Percentiles rank a stretch among this genome's conserved stretches.
These are phyloP conservation scores for Afroboletus lepidellus DNA, from an alignment of 1,284 basidiomycete species.

Conservation along the genomic window DNA sequence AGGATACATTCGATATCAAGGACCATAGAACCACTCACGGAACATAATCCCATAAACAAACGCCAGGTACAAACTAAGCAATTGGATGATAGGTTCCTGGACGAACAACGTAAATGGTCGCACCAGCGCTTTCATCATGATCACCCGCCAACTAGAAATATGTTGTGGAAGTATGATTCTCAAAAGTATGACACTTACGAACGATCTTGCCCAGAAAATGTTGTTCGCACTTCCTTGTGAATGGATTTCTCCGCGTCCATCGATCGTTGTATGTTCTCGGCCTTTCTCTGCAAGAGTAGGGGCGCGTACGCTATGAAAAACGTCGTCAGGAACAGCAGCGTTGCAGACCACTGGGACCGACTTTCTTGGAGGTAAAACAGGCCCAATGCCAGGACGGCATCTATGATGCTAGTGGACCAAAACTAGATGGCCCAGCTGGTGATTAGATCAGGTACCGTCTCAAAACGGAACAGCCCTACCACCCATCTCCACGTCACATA, in stretches of 20 bases:
- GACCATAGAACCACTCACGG: conserved; percentile 36
- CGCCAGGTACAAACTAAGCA: conserved; percentile 48
- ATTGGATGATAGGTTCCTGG: conserved; percentile 48
- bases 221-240: conserved; percentile 40
- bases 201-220: conserved; percentile 43
- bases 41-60: conserved; percentile 56
- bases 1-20: not conserved
- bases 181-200: conserved; percentile 36
- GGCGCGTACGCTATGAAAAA: conserved; percentile 55
- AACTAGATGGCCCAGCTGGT: too few species aligned
- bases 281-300: conserved; percentile 59
- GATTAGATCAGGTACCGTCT: too few species aligned
- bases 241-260: conserved; percentile 44
- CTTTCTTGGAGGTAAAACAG: conserved; percentile 64
- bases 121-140: conserved; percentile 38
- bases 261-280: conserved; percentile 46
- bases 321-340: not conserved
- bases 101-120: conserved; percentile 49
- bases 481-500: too few species aligned
- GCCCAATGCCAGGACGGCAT: conserved; percentile 53
- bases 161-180: too few species aligned
- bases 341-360: conserved; percentile 22
- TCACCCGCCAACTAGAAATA: conserved; percentile 35
- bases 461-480: conserved; percentile 54
- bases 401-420: conserved; percentile 58